Conservation (phyloP, 495 filamentous ascomycete genomes). For the Thozetella sp. region DNA sequence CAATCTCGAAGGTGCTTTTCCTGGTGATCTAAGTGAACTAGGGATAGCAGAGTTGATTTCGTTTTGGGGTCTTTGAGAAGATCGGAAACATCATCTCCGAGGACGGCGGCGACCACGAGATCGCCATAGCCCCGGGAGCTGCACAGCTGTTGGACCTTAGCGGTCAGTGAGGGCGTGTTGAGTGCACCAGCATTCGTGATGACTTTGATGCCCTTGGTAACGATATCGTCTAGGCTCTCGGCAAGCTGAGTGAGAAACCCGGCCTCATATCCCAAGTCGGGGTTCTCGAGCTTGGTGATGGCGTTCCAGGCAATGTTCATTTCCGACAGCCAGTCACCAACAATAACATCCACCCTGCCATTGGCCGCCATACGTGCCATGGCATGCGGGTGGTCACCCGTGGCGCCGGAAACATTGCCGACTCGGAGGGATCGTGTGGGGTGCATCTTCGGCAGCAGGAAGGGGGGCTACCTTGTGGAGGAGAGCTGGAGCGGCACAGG, state of each 20-base stretch:
- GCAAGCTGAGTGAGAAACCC: constrained; percentile 19
- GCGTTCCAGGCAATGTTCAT: constrained; percentile 19
- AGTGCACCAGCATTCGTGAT: constrained; percentile 45
- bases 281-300: constrained; percentile 20
- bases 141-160: constrained; percentile 31
- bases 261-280: constrained; percentile 28
- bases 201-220: constrained; percentile 38
- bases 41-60: not conserved
- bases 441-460: constrained; percentile 20
- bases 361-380: constrained; percentile 11
- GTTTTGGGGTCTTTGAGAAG: not conserved
- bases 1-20: not conserved
- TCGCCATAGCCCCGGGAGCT: constrained; percentile 27
- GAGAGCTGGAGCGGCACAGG: too few relatives aligned
- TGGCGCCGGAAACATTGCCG: constrained; percentile 29
- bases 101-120: constrained; percentile 41
- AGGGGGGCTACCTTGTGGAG: too few relatives aligned
- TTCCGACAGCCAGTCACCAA: constrained; percentile 55
- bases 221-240: constrained; percentile 10
- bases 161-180: constrained; percentile 36
- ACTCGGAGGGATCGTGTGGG: constrained; percentile 21
- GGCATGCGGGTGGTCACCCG: constrained; percentile 29
- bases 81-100: constrained; percentile 35
- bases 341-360: constrained; percentile 46
- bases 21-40: constrained; percentile 1